Evolutionary conservation across 257 asterid genomes (phyloP).

Genomic region (Nicotiana otophora): DNA sequence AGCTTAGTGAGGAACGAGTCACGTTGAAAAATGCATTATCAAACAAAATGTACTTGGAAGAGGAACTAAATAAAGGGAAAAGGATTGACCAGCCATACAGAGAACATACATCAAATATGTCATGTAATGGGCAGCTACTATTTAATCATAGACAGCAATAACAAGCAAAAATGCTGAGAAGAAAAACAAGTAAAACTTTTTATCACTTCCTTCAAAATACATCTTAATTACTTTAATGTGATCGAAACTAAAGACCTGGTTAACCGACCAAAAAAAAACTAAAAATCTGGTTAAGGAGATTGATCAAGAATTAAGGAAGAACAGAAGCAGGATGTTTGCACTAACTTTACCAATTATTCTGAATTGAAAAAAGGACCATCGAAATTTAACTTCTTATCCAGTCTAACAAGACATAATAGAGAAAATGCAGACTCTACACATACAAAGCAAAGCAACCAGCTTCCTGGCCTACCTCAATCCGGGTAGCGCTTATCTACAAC

Average conservation of each 20-base stretch:
- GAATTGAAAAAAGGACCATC: neutral
- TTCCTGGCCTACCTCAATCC: neutral
- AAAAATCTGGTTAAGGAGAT: neutral
- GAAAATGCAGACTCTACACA: neutral
- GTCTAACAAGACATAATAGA: neutral
- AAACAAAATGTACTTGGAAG: neutral
- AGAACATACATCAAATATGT: neutral
- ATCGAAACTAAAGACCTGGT: neutral
- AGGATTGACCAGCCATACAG: neutral
- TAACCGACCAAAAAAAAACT: neutral
- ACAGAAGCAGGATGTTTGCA: neutral
- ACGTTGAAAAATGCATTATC: neutral
- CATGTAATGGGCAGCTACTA: neutral
- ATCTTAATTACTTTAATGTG: neutral
- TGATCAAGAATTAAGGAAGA: neutral
- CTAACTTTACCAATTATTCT: neutral
- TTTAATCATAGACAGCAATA: neutral
- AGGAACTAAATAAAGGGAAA: neutral
- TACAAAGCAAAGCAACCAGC: neutral
- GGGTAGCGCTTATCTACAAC: neutral
- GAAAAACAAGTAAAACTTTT: neutral
- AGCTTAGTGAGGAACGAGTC: constrained; percentile 57
- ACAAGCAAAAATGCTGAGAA: neutral
- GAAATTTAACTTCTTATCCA: neutral
- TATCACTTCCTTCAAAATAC: neutral